Base-by-base conservation (phyloP, 2,329 filamentous ascomycete species). In the Podosphaera aphanis region DNA sequence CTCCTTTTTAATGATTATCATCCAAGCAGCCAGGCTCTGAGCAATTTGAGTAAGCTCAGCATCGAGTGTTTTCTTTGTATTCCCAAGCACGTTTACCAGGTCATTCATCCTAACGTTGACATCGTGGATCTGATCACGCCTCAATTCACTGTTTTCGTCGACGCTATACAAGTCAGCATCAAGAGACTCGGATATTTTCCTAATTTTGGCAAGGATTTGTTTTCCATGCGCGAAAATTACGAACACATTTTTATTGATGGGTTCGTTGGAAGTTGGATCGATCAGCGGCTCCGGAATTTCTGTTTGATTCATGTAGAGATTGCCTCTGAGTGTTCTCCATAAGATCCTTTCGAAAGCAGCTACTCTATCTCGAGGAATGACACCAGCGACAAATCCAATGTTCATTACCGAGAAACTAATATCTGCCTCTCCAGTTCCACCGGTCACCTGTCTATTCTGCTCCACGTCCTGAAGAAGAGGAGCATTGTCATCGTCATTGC, bases 281-380 rank as follows among this genome's bases (percentile, higher is more conserved):
- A 93, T 71, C 55, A 98, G 79, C 33, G 83, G 77, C 61, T 98
- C 88, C 6, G 85, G 79, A 50, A 98, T 98, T 69, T 98, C 90
- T 36, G 88, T 88, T 68, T 98, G 92, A 65, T 98, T 98, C 90
- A 98, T 98, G 71, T 95, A 98, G 51, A 98, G 68, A 63, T 98
- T 98, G 57, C 90, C 90, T 62, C 90, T 84, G 37, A 98, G 74
- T 0, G 92, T 94, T 57, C 90, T 77, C 90, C 90, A 98, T 44
- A 98, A 70, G 55, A 98, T 98, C 49, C 90, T 80, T 66, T 98
- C 92, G 60, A 98, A 98, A 21, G 88, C 83, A 13, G 79, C 86
- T 49, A 98, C 88, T 44, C 88, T 78, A 59, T 95, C 88, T 46
- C 90, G 77, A 33, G 83, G 75, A 56, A 98, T 95, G 55, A 95